phyloP scores from a whole-genome alignment of 2,329 filamentous ascomycete species.

The Aspergillus tanneri region DNA sequence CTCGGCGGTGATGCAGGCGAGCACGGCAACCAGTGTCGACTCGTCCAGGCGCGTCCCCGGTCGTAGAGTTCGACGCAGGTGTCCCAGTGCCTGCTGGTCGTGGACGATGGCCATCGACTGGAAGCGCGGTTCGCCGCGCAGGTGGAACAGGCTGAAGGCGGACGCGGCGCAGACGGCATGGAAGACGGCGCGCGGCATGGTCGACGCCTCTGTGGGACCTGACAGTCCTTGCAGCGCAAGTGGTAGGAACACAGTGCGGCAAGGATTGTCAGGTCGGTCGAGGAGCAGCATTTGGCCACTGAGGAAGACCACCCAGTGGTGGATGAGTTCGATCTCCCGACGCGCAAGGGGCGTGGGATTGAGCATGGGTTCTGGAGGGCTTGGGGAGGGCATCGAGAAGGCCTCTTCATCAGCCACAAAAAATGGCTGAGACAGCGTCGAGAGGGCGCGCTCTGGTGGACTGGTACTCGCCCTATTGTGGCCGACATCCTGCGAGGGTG shows the following conservation, averaged over 20 bases:
- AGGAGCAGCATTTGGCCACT: slow-evolving; percentile 31
- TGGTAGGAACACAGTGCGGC: slow-evolving; percentile 29
- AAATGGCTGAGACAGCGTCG: not conserved
- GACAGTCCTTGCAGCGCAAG: slow-evolving; percentile 30
- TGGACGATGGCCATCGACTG: slow-evolving; percentile 30
- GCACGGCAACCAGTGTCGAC: slow-evolving; percentile 18
- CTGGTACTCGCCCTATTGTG: not conserved
- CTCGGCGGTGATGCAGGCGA: slow-evolving; percentile 23
- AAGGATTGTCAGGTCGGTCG: slow-evolving; percentile 30
- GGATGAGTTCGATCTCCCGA: slow-evolving; percentile 26
- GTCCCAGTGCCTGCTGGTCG: slow-evolving; percentile 30
- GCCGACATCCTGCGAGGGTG: not conserved
- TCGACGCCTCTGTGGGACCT: slow-evolving; percentile 14
- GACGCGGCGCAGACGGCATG: slow-evolving; percentile 29
- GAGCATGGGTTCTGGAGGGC: too few species aligned
- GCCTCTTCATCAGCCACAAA: not conserved
- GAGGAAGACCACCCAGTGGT: slow-evolving; percentile 33
- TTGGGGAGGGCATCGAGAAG: not conserved
- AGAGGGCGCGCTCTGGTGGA: too few species aligned
- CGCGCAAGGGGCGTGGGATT: slow-evolving; percentile 12
- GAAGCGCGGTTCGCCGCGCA: slow-evolving; percentile 23
- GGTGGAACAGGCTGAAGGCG: slow-evolving; percentile 26
- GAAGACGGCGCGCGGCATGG: slow-evolving; percentile 30
- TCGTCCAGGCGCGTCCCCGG: slow-evolving; percentile 18
- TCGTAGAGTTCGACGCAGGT: slow-evolving; percentile 25